Conservation (phyloP, 2,329 filamentous ascomycete species). For the Plectosphaerella cucumerina region DNA sequence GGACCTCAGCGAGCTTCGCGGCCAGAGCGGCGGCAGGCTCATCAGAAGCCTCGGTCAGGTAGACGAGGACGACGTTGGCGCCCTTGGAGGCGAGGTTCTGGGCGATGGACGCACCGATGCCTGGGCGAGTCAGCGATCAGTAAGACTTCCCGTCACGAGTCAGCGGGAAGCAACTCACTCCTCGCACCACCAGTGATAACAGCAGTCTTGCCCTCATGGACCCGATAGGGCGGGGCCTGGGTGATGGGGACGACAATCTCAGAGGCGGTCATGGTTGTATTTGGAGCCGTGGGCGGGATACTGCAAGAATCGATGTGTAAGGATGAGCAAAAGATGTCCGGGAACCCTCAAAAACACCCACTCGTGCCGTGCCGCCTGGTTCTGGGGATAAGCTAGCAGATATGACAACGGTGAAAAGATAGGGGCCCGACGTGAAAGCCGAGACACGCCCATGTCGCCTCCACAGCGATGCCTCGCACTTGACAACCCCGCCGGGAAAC, state of each 20-base stretch:
- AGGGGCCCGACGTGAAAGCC: no score
- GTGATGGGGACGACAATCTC: conserved; percentile 8
- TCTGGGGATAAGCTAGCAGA: no score
- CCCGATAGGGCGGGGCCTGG: conserved; percentile 12
- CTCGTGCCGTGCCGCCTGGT: no score
- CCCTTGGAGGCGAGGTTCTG: conserved; percentile 57
- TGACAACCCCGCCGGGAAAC: no score
- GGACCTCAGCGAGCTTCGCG: conserved; percentile 36
- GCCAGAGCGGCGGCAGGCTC: conserved; percentile 42
- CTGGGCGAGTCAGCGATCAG: conserved; percentile 23
- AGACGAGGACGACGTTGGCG: conserved; percentile 54
- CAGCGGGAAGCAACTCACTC: conserved; percentile 24
- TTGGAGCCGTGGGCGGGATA: no score
- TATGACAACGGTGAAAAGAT: no score
- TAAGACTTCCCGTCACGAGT: conserved; percentile 1
- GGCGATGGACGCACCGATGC: conserved; percentile 57
- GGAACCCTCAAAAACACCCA: no score
- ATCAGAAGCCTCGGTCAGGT: conserved; percentile 52
- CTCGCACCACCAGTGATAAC: conserved; percentile 49
- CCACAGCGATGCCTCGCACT: no score
- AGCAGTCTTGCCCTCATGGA: conserved; percentile 41
- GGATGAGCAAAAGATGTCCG: no score
- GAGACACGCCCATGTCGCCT: no score
- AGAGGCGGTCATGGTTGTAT: conserved; percentile 3
- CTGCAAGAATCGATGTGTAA: no score